Percentiles rank a stretch among this genome's conserved stretches.
These are phyloP conservation scores for Corylus americana DNA, from an alignment of 306 rosid species.

Conservation along the genomic window DNA sequence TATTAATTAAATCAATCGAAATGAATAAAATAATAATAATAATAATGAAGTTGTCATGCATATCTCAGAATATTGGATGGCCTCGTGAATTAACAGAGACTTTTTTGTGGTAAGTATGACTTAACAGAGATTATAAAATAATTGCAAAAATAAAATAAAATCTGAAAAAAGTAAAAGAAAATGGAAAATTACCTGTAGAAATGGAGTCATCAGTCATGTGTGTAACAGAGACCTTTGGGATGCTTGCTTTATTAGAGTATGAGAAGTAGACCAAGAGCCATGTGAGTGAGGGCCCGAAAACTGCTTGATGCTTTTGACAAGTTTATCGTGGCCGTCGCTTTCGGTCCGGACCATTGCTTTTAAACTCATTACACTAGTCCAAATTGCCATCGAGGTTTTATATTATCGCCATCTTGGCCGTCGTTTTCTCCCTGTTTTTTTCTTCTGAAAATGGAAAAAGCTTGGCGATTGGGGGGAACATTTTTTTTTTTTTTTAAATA, in stretches of 20 bases:
- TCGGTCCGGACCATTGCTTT: conserved; percentile 22
- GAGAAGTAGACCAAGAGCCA: conserved; percentile 33
- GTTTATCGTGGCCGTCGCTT: conserved; percentile 33
- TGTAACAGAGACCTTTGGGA: conserved; percentile 15
- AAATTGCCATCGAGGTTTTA: background rate
- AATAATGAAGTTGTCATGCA: background rate
- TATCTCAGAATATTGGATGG: background rate
- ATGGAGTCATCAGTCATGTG: background rate
- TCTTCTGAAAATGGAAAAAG: background rate
- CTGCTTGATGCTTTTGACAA: conserved; percentile 37
- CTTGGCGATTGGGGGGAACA: background rate
- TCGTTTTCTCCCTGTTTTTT: background rate
- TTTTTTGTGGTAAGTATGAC: background rate
- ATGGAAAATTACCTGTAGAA: background rate
- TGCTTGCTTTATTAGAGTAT: background rate
- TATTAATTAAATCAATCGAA: too few relatives aligned
- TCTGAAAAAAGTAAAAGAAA: background rate
- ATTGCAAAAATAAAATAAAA: background rate
- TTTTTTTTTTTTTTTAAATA: too few relatives aligned
- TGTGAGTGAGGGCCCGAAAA: conserved; percentile 70
- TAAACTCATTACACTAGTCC: background rate
- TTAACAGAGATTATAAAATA: background rate
- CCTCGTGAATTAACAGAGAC: background rate
- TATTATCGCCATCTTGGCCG: background rate
- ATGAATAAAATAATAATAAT: too few relatives aligned